A percentile compares a stretch with the other conserved stretches of the same genome.
phyloP scores from a whole-genome alignment of 139 green algal species.

The Chlorella sp. region DNA sequence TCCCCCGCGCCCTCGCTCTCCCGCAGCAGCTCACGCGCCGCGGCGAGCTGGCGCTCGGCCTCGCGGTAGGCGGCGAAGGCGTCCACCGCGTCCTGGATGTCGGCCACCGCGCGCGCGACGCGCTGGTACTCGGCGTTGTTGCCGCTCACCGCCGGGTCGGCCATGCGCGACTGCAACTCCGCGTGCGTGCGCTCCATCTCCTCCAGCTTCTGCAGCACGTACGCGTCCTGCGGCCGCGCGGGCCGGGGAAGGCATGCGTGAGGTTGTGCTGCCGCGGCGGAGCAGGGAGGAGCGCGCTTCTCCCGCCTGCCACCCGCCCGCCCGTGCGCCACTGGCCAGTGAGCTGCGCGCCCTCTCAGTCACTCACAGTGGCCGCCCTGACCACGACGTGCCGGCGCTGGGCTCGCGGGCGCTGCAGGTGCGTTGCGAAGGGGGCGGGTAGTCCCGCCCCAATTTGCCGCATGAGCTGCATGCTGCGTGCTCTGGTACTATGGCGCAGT shows the following conservation, averaged over 20 bases:
- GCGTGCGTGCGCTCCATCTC: slow-evolving; percentile 40
- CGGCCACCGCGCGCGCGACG: slow-evolving; percentile 72
- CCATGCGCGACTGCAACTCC: slow-evolving; percentile 76
- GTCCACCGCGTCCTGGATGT: slow-evolving; percentile 71
- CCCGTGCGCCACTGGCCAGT: too few relatives aligned
- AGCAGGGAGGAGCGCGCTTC: too few relatives aligned
- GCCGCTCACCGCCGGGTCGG: slow-evolving; percentile 69
- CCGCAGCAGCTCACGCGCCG: slow-evolving; percentile 69
- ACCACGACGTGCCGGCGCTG: too few relatives aligned
- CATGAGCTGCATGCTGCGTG: too few relatives aligned
- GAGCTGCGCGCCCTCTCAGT: too few relatives aligned
- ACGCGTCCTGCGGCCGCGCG: slow-evolving; percentile 47
- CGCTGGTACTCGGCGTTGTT: slow-evolving; percentile 78
- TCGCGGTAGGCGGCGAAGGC: slow-evolving; percentile 62
- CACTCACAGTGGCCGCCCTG: too few relatives aligned
- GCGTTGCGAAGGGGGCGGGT: too few relatives aligned
- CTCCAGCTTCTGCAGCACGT: slow-evolving; percentile 61
- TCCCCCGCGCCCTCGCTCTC: slow-evolving; percentile 65
- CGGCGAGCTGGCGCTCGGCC: slow-evolving; percentile 56
- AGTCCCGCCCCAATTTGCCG: too few relatives aligned
- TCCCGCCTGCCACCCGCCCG: too few relatives aligned
- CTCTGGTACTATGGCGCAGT: too few relatives aligned
- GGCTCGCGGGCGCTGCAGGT: too few relatives aligned
- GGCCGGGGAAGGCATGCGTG: not conserved
- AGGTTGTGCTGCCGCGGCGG: too few relatives aligned